Percentiles rank a stretch among this genome's conserved stretches.
These are phyloP conservation scores for Balakata baccata DNA, from an alignment of 345 rosid species.

Conservation along the genomic window DNA sequence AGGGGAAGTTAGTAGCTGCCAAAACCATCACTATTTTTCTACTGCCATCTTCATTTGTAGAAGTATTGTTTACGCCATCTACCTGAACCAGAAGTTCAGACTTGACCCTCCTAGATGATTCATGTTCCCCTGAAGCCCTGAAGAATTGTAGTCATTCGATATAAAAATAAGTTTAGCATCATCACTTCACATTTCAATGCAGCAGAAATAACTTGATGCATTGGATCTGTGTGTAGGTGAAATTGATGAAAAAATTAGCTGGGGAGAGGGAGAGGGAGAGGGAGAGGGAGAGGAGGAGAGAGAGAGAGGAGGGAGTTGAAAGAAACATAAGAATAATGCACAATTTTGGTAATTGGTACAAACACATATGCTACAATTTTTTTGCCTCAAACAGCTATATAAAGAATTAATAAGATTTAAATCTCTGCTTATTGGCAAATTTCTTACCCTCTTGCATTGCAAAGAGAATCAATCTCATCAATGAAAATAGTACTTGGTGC, in stretches of 20 bases:
- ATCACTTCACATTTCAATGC: neutral
- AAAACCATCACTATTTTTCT: constrained; percentile 97
- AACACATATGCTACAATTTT: neutral
- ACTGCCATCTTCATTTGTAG: constrained; percentile 94
- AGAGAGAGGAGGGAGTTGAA: neutral
- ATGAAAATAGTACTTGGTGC: constrained; percentile 96
- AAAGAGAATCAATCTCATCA: constrained; percentile 95
- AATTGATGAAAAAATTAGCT: no score
- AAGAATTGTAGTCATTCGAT: constrained; percentile 13
- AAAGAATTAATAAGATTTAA: neutral
- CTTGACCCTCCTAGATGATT: constrained; percentile 97
- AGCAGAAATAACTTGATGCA: neutral
- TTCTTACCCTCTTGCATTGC: constrained; percentile 91
- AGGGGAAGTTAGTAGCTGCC: constrained; percentile 98
- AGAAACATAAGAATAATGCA: neutral
- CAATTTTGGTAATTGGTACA: neutral
- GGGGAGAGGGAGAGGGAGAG: neutral
- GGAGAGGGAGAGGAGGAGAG: neutral
- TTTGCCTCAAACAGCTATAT: neutral
- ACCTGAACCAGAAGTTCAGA: constrained; percentile 99
- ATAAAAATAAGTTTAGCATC: neutral
- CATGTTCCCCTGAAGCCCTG: constrained; percentile 98
- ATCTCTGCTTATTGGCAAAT: neutral
- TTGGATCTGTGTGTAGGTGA: neutral
- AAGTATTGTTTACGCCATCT: constrained; percentile 89